These are phyloP conservation scores for Solanum aculeatissimum DNA, from an alignment of 305 asterid genomes.

Conservation along the genomic window DNA sequence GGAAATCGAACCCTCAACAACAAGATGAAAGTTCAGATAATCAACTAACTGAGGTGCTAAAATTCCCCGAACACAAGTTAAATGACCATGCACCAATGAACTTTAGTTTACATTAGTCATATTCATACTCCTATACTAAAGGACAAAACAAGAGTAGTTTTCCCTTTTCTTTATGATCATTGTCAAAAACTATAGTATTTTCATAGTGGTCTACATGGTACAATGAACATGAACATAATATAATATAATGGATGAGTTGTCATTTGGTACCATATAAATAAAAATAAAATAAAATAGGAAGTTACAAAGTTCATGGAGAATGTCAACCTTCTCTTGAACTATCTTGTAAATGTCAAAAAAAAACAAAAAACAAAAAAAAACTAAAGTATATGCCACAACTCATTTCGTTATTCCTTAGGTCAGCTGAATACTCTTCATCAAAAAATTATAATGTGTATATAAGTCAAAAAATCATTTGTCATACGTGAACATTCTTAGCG, in stretches of 20 bases:
- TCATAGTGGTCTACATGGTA: not conserved
- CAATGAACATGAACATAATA: not conserved
- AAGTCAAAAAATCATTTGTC: not conserved
- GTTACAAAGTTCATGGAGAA: not conserved
- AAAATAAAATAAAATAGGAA: not conserved
- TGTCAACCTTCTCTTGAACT: not conserved
- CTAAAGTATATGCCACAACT: not conserved
- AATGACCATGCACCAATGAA: not conserved
- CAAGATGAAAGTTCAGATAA: no score
- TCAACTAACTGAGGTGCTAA: no score
- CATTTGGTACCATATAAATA: not conserved
- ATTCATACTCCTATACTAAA: not conserved
- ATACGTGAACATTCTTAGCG: not conserved
- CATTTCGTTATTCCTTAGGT: constrained; percentile 2
- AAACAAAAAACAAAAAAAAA: no score
- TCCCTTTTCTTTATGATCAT: not conserved
- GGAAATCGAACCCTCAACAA: no score
- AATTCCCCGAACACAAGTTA: not conserved
- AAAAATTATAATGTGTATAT: not conserved
- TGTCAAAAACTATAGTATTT: not conserved
- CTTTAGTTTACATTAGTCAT: not conserved
- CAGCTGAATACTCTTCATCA: fast-evolving
- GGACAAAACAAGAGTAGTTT: not conserved
- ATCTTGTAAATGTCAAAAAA: not conserved
- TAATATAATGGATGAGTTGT: not conserved